These are phyloP conservation scores for Fusarium sp. DNA, from an alignment of 2,329 filamentous ascomycete species.

Conservation along the genomic window DNA sequence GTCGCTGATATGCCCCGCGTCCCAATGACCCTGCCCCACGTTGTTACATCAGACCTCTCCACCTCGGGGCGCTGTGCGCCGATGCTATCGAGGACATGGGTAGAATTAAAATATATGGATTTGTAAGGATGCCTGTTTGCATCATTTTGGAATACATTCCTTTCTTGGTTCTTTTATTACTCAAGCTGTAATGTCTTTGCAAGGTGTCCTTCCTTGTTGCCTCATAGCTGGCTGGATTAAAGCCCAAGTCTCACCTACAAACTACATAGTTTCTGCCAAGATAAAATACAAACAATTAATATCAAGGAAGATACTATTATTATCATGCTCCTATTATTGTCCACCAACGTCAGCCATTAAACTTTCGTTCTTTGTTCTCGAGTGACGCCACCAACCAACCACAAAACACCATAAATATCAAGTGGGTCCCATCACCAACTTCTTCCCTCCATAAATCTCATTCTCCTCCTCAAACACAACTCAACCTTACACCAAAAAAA, in stretches of 20 bases:
- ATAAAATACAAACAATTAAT: background rate
- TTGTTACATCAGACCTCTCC: conserved; percentile 42
- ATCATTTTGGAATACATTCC: background rate
- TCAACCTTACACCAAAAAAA: background rate
- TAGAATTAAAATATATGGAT: background rate
- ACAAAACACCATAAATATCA: conserved; percentile 19
- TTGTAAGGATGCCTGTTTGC: background rate
- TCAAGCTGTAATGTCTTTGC: background rate
- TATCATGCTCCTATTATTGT: background rate
- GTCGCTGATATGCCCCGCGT: conserved; percentile 39
- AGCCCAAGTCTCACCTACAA: background rate
- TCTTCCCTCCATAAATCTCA: conserved; percentile 22
- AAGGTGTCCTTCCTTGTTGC: background rate
- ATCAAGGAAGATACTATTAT: background rate
- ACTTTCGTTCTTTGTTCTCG: background rate
- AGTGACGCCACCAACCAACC: conserved; percentile 10
- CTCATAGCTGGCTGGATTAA: background rate
- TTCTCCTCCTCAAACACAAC: background rate
- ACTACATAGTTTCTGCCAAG: background rate
- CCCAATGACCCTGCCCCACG: conserved; percentile 36
- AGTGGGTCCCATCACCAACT: conserved; percentile 35
- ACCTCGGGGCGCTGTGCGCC: conserved; percentile 6
- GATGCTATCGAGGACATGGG: background rate
- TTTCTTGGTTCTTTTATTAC: background rate
- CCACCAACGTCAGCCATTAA: background rate